Evolutionary conservation across 2,329 filamentous ascomycete genomes (phyloP).

Genomic region (Colletotrichum echinochloae): DNA sequence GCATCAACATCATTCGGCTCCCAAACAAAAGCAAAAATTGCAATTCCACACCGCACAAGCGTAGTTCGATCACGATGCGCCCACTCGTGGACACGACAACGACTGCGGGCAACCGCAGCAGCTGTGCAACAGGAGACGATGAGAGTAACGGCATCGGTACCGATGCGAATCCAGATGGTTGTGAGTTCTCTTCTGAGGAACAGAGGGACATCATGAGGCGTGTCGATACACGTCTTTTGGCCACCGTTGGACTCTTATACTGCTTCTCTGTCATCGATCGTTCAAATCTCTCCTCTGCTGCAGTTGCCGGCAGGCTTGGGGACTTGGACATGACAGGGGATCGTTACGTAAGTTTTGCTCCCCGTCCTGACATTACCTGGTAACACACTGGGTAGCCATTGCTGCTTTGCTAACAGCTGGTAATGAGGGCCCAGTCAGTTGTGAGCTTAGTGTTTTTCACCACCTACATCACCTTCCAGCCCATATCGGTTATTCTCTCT

Average conservation of each 20-base stretch:
- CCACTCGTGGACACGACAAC: background rate
- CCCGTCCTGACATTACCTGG: background rate
- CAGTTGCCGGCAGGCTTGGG: conserved; percentile 40
- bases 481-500: conserved; percentile 41
- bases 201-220: conserved; percentile 28
- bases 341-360: conserved; percentile 32
- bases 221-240: conserved; percentile 50
- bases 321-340: conserved; percentile 40
- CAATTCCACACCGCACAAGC: background rate
- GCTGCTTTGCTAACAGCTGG: background rate
- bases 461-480: conserved; percentile 44
- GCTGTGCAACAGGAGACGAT: background rate
- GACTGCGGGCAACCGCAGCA: background rate
- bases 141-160: background rate
- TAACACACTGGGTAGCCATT: background rate
- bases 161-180: background rate
- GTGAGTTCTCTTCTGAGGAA: background rate
- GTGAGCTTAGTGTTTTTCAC: conserved; percentile 44
- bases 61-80: background rate
- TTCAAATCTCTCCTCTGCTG: conserved; percentile 37
- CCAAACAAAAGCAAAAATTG: background rate
- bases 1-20: too few species aligned
- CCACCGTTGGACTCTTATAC: conserved; percentile 44
- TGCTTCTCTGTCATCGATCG: conserved; percentile 43
- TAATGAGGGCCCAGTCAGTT: conserved; percentile 25